These are phyloP conservation scores for Hymenoscyphus linearis DNA, from an alignment of 2,329 filamentous ascomycete species.

Conservation along the genomic window DNA sequence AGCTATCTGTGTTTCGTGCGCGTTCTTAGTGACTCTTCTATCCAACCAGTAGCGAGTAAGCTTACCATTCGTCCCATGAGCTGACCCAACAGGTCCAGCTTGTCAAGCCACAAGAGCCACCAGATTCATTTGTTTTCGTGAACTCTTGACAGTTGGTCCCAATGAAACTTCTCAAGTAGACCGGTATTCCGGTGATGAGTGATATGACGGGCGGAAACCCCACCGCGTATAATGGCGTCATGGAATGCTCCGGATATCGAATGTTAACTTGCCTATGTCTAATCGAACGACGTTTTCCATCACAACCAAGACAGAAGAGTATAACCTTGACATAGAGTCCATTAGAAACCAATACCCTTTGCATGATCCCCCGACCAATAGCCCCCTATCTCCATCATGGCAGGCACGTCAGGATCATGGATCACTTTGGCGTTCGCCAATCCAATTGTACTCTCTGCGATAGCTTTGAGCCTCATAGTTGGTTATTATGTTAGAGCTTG, in stretches of 20 bases:
- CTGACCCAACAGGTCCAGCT: background rate
- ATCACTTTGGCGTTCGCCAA: background rate
- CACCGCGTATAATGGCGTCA: background rate
- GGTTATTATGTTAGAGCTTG: background rate
- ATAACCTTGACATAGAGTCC: background rate
- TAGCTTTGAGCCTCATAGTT: background rate
- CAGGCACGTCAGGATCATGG: background rate
- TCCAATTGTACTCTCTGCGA: background rate
- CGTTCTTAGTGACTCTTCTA: background rate
- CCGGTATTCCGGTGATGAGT: conserved; percentile 1
- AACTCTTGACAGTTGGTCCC: background rate
- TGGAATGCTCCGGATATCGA: background rate
- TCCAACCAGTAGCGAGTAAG: background rate
- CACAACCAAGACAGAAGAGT: background rate
- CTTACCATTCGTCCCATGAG: background rate
- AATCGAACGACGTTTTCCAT: background rate
- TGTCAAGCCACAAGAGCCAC: background rate
- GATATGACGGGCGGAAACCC: background rate
- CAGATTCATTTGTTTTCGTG: background rate
- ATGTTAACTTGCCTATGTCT: background rate
- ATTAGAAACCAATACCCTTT: background rate
- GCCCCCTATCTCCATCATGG: background rate
- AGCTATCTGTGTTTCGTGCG: background rate
- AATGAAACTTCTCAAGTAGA: background rate
- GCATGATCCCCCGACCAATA: background rate